Percentiles rank a stretch among this genome's conserved stretches.
Evolutionary conservation across 768 basidiomycete species (phyloP).

Genomic region (Tylopilus sp.): DNA sequence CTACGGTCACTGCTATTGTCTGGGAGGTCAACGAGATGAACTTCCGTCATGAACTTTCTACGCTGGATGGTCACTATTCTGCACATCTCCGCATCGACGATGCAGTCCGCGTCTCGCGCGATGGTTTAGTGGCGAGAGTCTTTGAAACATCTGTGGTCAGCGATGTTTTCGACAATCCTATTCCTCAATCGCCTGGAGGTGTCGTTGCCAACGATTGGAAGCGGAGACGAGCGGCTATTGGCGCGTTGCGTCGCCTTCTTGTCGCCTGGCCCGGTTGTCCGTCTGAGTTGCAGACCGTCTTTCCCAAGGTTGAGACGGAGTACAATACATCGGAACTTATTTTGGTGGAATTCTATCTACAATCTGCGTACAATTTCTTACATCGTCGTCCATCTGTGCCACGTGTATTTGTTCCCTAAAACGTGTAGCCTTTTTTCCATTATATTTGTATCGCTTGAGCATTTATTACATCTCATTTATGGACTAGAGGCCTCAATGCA

Average conservation of each 20-base stretch:
- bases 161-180: neutral
- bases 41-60: neutral
- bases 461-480: too few species aligned
- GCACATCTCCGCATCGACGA: neutral
- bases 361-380: neutral
- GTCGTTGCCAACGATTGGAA: neutral
- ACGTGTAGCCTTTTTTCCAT: too few species aligned
- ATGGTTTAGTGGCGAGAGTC: neutral
- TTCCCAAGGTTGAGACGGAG: neutral
- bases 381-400: neutral
- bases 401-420: neutral
- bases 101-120: neutral
- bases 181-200: neutral
- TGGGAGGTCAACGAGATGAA: neutral
- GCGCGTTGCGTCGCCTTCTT: neutral
- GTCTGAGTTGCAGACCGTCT: neutral
- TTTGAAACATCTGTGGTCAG: neutral
- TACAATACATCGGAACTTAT: neutral
- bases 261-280: neutral
- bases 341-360: neutral
- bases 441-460: too few species aligned
- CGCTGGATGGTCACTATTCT: neutral
- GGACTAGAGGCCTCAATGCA: too few species aligned
- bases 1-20: neutral
- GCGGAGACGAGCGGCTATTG: neutral